phyloP scores from a whole-genome alignment of 345 rosid species.

The Rhodamnia argentea region DNA sequence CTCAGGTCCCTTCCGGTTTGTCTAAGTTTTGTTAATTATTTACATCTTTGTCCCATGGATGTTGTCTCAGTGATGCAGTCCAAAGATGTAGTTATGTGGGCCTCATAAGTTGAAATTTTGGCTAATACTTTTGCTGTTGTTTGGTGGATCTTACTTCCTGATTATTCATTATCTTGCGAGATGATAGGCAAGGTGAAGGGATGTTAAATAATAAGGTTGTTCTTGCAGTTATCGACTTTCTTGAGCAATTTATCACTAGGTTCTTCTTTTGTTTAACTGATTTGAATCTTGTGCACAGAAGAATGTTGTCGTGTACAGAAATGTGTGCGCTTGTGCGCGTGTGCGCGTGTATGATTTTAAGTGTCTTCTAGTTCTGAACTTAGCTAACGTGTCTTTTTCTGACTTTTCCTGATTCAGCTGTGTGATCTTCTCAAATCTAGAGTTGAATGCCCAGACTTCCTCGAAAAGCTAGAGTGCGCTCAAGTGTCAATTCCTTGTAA shows the following conservation, averaged over 20 bases:
- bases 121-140: neutral
- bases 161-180: neutral
- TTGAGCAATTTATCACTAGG: neutral
- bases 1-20: neutral
- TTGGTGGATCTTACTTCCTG: neutral
- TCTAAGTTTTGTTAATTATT: neutral
- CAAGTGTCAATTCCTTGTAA: slow-evolving; percentile 36
- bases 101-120: neutral
- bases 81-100: neutral
- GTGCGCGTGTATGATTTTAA: neutral
- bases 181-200: neutral
- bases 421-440: slow-evolving; percentile 79
- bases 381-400: neutral
- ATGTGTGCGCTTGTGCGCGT: neutral
- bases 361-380: neutral
- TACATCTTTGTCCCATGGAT: neutral
- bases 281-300: neutral
- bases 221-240: neutral
- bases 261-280: neutral
- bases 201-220: neutral
- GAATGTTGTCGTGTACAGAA: neutral
- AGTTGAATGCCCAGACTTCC: slow-evolving; percentile 65
- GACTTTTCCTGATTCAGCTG: slow-evolving; percentile 35
- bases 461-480: slow-evolving; percentile 58
- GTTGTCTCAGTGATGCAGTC: neutral